Conservation (phyloP, 371 early-diverging fungal genomes). For the Mortierella sp. region DNA sequence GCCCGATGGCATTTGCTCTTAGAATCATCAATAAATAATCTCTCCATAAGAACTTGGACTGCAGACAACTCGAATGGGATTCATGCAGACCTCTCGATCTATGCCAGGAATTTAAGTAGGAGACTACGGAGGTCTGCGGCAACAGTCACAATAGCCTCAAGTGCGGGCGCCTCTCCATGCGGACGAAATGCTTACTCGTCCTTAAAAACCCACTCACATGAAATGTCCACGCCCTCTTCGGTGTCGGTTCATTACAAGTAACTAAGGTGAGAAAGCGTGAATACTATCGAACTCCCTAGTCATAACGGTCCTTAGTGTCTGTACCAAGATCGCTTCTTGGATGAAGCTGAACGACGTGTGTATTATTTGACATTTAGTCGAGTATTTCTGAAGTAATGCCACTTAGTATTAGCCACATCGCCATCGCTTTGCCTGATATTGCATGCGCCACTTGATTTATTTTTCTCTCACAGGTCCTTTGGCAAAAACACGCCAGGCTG, state of each 20-base stretch:
- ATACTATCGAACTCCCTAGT: background rate
- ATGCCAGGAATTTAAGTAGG: background rate
- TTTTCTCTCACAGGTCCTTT: slow-evolving; percentile 10
- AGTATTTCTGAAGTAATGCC: background rate
- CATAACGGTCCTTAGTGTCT: background rate
- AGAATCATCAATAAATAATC: background rate
- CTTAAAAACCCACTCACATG: too few species aligned
- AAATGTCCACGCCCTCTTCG: background rate
- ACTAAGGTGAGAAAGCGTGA: background rate
- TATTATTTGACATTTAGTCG: background rate
- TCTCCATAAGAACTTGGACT: background rate
- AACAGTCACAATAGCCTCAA: background rate
- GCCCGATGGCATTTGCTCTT: slow-evolving; percentile 10
- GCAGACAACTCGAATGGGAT: slow-evolving; percentile 2
- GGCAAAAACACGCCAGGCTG: slow-evolving; percentile 23
- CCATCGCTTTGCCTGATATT: background rate
- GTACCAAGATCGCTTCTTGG: slow-evolving; percentile 2
- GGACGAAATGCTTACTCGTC: slow-evolving; percentile 11
- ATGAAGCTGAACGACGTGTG: slow-evolving; percentile 37
- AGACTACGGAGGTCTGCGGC: background rate
- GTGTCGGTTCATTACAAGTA: slow-evolving; percentile 10
- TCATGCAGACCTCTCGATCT: slow-evolving; percentile 15
- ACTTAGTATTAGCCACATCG: background rate
- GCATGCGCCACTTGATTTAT: background rate
- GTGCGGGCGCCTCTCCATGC: background rate